These are phyloP conservation scores for Jacaranda copaia DNA, from an alignment of 257 asterid genomes.

Conservation along the genomic window DNA sequence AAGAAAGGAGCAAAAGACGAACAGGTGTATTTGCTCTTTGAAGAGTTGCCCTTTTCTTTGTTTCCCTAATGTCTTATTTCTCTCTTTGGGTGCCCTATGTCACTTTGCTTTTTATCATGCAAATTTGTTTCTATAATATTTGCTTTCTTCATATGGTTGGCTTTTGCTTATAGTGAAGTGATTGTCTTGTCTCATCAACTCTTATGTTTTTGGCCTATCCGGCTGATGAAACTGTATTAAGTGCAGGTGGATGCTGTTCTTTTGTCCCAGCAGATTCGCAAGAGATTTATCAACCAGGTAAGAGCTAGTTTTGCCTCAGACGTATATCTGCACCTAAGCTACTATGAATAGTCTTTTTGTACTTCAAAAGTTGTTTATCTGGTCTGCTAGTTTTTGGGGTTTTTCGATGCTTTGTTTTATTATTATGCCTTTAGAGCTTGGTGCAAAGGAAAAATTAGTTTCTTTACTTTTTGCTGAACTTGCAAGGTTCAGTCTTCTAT, in stretches of 20 bases:
- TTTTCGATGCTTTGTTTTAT: background rate
- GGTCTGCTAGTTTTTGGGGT: conserved; percentile 28
- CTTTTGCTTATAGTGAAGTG: conserved; percentile 24
- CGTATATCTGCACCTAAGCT: conserved; percentile 10
- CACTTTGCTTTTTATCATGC: conserved; percentile 15
- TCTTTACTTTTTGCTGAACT: background rate
- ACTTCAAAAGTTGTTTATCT: conserved; percentile 1
- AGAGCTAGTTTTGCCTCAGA: conserved; percentile 32
- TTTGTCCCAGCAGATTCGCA: conserved; percentile 76
- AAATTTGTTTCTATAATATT: background rate
- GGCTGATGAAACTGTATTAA: conserved; percentile 36
- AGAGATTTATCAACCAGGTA: conserved; percentile 80
- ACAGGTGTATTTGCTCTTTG: conserved; percentile 54
- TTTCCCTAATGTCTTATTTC: conserved; percentile 6
- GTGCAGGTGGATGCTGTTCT: conserved; percentile 86
- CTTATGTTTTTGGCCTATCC: conserved; percentile 22
- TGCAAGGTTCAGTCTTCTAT: background rate
- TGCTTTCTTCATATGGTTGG: conserved; percentile 22
- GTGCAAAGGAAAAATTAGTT: background rate
- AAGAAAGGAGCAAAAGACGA: conserved; percentile 91
- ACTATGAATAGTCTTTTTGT: conserved; percentile 5
- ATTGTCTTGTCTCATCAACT: background rate
- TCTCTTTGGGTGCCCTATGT: conserved; percentile 10
- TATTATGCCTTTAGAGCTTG: conserved; percentile 25
- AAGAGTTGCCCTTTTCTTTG: conserved; percentile 18